phyloP scores from a whole-genome alignment of 257 asterid species.

The Przewalskia tangutica region DNA sequence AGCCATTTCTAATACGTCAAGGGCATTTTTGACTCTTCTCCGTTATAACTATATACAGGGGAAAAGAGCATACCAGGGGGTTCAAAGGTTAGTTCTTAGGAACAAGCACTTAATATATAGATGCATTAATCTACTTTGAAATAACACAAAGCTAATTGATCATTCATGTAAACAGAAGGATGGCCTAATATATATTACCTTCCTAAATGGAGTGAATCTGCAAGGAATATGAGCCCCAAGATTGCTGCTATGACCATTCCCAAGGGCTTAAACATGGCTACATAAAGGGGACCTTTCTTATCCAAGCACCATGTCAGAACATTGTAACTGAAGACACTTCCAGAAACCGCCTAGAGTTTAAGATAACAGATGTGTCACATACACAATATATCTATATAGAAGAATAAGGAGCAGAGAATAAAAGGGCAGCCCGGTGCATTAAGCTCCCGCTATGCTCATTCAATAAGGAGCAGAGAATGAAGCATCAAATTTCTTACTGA shows the following conservation, averaged over 20 bases:
- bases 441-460: too few relatives aligned
- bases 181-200: background rate
- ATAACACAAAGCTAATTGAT: background rate
- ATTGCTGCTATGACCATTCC: slow-evolving; percentile 16
- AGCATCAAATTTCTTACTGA: slow-evolving; percentile 5
- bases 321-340: slow-evolving; percentile 3
- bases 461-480: background rate
- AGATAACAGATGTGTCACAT: background rate
- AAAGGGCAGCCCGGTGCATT: too few relatives aligned
- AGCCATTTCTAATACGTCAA: too few relatives aligned
- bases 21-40: too few relatives aligned
- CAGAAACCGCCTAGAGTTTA: slow-evolving; percentile 9
- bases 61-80: background rate
- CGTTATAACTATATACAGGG: background rate
- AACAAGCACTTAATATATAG: background rate
- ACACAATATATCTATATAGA: background rate
- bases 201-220: slow-evolving; percentile 13
- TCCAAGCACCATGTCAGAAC: slow-evolving; percentile 15
- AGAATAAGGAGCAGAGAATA: background rate
- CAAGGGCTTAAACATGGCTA: slow-evolving; percentile 23
- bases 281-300: slow-evolving; percentile 20
- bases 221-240: slow-evolving; percentile 14
- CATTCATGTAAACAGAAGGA: background rate
- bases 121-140: background rate
- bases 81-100: background rate